Conservation (phyloP, 208 protist genomes). For the Crithidia bombi region DNA sequence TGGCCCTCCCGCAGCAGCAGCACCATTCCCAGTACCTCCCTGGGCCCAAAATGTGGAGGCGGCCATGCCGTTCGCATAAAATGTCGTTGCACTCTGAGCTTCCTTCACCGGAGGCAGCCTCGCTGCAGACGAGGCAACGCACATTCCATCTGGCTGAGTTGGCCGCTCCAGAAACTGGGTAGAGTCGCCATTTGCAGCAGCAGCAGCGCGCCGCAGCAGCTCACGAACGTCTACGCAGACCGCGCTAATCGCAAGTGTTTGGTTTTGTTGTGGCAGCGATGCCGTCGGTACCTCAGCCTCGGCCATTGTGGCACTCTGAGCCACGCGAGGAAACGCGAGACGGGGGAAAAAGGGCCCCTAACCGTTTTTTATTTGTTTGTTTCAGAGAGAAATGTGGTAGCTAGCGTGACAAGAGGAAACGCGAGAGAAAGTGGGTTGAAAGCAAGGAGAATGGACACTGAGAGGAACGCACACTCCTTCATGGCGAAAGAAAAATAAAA, state of each 20-base stretch:
- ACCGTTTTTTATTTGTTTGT: background rate
- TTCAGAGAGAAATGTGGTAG: too few relatives aligned
- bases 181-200: background rate
- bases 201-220: constrained; percentile 39
- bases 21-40: background rate
- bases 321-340: background rate
- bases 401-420: too few relatives aligned
- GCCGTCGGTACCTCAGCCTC: background rate
- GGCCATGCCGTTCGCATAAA: background rate
- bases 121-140: background rate
- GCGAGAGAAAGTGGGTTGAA: background rate
- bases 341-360: background rate
- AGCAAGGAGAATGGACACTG: background rate
- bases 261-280: background rate
- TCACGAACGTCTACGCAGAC: constrained; percentile 62
- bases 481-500: background rate
- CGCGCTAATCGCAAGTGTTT: constrained; percentile 35
- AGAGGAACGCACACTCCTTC: background rate
- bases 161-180: too few relatives aligned
- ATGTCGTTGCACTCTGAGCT: background rate
- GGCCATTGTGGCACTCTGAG: background rate
- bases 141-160: too few relatives aligned
- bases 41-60: constrained; percentile 24
- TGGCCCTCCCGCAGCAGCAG: constrained; percentile 18
- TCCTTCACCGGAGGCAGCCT: constrained; percentile 14